Evolutionary conservation across 2,329 filamentous ascomycete species (phyloP).

Genomic region (Scedosporium apiospermum): DNA sequence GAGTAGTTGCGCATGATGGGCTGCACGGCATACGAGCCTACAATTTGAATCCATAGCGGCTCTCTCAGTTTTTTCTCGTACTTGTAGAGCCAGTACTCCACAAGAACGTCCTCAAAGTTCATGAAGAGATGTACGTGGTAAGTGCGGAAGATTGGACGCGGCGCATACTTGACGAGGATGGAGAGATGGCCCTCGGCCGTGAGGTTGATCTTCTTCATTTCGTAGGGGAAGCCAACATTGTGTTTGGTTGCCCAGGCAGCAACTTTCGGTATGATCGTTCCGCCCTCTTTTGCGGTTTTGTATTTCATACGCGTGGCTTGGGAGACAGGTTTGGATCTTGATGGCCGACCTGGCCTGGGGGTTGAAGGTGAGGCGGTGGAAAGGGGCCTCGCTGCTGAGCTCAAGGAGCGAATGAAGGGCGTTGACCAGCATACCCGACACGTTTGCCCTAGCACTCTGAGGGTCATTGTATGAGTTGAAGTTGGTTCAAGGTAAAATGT

Average conservation of each 20-base stretch:
- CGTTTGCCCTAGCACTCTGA: too few relatives aligned
- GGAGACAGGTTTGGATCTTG: too few relatives aligned
- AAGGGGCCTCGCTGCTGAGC: too few relatives aligned
- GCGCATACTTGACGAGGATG: constrained; percentile 5
- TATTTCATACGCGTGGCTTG: too few relatives aligned
- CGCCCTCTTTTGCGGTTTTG: background rate
- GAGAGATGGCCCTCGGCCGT: background rate
- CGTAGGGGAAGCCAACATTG: background rate
- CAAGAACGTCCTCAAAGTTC: constrained; percentile 7
- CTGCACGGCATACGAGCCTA: constrained; percentile 5
- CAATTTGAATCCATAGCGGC: constrained; percentile 10
- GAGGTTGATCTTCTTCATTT: background rate
- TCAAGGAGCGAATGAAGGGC: too few relatives aligned
- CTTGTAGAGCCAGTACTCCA: constrained; percentile 8
- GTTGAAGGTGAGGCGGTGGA: too few relatives aligned
- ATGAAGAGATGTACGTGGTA: constrained; percentile 8
- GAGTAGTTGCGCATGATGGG: constrained; percentile 9
- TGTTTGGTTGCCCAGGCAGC: background rate
- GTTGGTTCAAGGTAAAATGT: too few relatives aligned
- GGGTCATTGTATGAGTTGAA: too few relatives aligned
- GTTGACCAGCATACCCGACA: too few relatives aligned
- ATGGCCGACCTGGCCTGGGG: too few relatives aligned
- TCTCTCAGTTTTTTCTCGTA: constrained; percentile 8
- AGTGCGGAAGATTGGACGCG: constrained; percentile 2
- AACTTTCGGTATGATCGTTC: background rate